Evolutionary conservation across 2,329 filamentous ascomycete genomes (phyloP).

Genomic region (Trichoderma atroviride): DNA sequence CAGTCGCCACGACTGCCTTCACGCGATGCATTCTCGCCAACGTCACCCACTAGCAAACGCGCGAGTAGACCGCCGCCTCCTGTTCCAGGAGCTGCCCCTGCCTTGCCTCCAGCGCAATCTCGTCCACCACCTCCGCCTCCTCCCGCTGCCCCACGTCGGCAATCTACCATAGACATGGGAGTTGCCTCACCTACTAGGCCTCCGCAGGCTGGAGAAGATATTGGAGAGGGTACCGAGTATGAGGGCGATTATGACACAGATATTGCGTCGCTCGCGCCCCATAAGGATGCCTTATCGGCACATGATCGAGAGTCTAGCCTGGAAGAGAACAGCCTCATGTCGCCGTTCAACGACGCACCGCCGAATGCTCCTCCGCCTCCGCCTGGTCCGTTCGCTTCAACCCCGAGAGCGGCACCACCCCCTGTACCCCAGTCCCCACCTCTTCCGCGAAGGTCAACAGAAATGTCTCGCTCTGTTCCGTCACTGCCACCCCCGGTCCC

Average conservation of each 20-base stretch:
- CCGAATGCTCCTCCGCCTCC: slow-evolving; percentile 58
- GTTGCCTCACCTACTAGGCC: slow-evolving; percentile 47
- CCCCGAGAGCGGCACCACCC: slow-evolving; percentile 64
- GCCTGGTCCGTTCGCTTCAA: slow-evolving; percentile 56
- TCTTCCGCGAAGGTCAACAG: slow-evolving; percentile 64
- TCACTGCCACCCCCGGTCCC: slow-evolving; percentile 57
- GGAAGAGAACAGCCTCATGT: slow-evolving; percentile 68
- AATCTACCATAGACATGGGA: slow-evolving; percentile 61
- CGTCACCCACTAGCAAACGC: slow-evolving; percentile 56
- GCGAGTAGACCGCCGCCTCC: slow-evolving; percentile 61
- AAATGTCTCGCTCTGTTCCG: slow-evolving; percentile 70
- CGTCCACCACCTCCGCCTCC: slow-evolving; percentile 71
- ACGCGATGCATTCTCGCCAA: slow-evolving; percentile 47
- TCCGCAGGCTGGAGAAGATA: slow-evolving; percentile 58
- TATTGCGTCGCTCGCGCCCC: slow-evolving; percentile 88
- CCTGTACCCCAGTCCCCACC: slow-evolving; percentile 63
- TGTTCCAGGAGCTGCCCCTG: slow-evolving; percentile 59
- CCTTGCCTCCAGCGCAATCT: slow-evolving; percentile 52
- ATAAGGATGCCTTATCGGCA: slow-evolving; percentile 88
- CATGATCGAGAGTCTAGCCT: slow-evolving; percentile 77
- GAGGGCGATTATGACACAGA: slow-evolving; percentile 98
- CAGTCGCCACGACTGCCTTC: slow-evolving; percentile 43
- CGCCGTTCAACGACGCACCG: slow-evolving; percentile 55
- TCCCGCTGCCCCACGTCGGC: slow-evolving; percentile 56
- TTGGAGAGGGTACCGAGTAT: slow-evolving; percentile 85